Conservation (phyloP, 805 yeast genomes). For the Wickerhamomyces rabaulensis region DNA sequence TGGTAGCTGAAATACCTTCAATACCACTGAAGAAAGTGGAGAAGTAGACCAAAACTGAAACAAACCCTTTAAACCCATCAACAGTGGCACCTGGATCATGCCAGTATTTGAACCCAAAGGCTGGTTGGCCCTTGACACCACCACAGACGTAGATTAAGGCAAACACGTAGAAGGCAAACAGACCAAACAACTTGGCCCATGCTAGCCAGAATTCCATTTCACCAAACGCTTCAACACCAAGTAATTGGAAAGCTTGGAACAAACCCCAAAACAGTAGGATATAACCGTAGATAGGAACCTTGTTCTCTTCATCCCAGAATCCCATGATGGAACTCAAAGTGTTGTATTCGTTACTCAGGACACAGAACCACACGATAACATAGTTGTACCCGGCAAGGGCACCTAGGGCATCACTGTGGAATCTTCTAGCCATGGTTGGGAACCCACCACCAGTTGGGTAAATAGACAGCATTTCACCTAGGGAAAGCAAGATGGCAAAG, state of each 20-base stretch:
- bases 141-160: slow-evolving; percentile 42
- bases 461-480: slow-evolving; percentile 51
- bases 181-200: slow-evolving; percentile 41
- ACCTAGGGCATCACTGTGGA: slow-evolving; percentile 49
- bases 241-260: slow-evolving; percentile 43
- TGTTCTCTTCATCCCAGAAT: slow-evolving; percentile 41
- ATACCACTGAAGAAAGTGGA: slow-evolving; percentile 77
- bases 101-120: slow-evolving; percentile 28
- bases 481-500: slow-evolving; percentile 48
- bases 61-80: slow-evolving; percentile 50
- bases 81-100: slow-evolving; percentile 30
- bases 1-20: slow-evolving; percentile 68
- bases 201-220: slow-evolving; percentile 55
- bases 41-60: slow-evolving; percentile 59
- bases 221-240: slow-evolving; percentile 51
- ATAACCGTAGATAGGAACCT: slow-evolving; percentile 52
- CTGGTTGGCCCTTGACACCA: slow-evolving; percentile 30
- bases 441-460: slow-evolving; percentile 46
- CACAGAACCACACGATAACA: slow-evolving; percentile 54
- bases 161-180: slow-evolving; percentile 46
- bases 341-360: slow-evolving; percentile 52
- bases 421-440: slow-evolving; percentile 46
- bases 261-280: slow-evolving; percentile 47
- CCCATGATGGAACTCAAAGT: slow-evolving; percentile 43
- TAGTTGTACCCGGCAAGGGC: slow-evolving; percentile 52